Percentiles rank a stretch among this genome's conserved stretches.
Conservation (phyloP, 164 flowering plant genomes). For the Tetrastigma voinierianum region DNA sequence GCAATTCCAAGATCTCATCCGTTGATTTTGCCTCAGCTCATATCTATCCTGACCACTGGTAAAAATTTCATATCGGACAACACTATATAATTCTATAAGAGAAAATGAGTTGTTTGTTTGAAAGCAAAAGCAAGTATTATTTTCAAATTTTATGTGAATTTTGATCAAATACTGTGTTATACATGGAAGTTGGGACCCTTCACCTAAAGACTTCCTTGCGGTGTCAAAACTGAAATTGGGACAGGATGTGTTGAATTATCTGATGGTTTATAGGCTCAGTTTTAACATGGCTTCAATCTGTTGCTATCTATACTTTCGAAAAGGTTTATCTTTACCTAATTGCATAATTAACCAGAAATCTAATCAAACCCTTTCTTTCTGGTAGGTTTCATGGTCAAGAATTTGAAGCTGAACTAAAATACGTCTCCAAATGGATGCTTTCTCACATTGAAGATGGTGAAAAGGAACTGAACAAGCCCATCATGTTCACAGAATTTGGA, state of each 20-base stretch:
- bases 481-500: constrained; percentile 82
- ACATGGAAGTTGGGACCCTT: too few species aligned
- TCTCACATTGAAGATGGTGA: constrained; percentile 92
- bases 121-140: too few species aligned
- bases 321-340: neutral
- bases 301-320: neutral
- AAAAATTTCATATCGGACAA: constrained; percentile 17
- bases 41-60: constrained; percentile 90
- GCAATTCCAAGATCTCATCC: constrained; percentile 53
- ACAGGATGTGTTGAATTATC: too few species aligned
- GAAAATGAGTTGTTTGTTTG: neutral
- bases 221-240: too few species aligned
- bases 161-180: too few species aligned
- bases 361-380: neutral
- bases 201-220: too few species aligned
- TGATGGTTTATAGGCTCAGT: too few species aligned
- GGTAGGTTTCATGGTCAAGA: constrained; percentile 46
- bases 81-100: neutral
- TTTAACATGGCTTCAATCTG: neutral
- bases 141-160: neutral
- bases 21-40: constrained; percentile 91
- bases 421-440: constrained; percentile 54
- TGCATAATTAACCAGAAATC: neutral
- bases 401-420: constrained; percentile 59
- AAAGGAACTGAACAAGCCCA: constrained; percentile 67